Base-by-base conservation (phyloP, 225 moss, liverwort and hornwort genomes). In the Pseudoscleropodium purum region DNA sequence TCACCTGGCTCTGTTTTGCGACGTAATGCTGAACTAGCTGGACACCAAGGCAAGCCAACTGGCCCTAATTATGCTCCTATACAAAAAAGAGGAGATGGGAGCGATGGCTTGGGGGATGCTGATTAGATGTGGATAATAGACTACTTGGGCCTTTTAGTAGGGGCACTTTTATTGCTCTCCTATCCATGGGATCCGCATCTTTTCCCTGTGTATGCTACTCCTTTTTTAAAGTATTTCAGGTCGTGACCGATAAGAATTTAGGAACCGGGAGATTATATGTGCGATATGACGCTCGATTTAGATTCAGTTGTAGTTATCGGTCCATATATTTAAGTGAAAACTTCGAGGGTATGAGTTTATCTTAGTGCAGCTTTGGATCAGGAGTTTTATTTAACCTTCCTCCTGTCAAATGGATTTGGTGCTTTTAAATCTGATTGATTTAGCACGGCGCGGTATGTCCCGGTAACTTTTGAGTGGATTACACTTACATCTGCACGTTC, bases 61-160 rank as follows among this genome's bases (percentile, higher is more conserved):
- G 96, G 92, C 90, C 91, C 93, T 70, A 95, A 83, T 74, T 96
- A 95, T 92, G 95, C 95, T 31, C 94, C 92, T 60, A 96, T 96
- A 75, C 87, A 96, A 85, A 98, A 98, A 92, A 92, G 96, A 90
- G 98, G 98, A 90, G 98, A 98, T 94, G 98, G 97, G 78, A 98
- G 97, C 89, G 98, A 98, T 92, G 98, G 98, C 75, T 93, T 98
- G 67, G 98, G 98, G 65, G 97, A 98, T 94, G 98, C 98, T 88
- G 98, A 98, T 92, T 98, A 91, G 88, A 83, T 90, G 90, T 94
- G 91, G 67, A 90, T 91, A 90, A 39, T 87, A 87, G 83, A 84
- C 56, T 91, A 8, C 76, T 76, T 78, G 52, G 72, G 88, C 81
- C 70, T 84, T 66, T 61, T 75, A 73, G 83, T 81, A 26, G 56